Base-by-base conservation (phyloP, 257 asterid species). In the Nicotiana undulata region DNA sequence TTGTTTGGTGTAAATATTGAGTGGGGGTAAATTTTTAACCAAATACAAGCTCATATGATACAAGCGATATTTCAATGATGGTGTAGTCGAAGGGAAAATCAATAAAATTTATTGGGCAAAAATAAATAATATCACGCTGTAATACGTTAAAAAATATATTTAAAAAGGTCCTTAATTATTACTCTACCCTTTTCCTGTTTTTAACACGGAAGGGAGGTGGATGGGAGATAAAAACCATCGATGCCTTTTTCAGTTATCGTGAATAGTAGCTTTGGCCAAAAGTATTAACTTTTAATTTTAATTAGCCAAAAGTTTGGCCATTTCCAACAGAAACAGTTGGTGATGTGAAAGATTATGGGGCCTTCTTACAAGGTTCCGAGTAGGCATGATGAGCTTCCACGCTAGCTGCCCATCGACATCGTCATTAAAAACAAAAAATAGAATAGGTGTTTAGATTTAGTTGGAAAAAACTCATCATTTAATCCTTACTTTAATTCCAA, bases 351-450 rank as follows among this genome's bases (percentile, higher is more conserved):
- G 18, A 44, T 9, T 61, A 83, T 86, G 92, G 94, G 92, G 59
- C 87, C 89, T 89, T 90, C 91, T 83, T 84, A 89, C 89, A 82
- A 40, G 89, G 81, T 82, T 88, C 92, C 94, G 84, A 46, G 89
- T 90, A 85, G 85, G 89, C 81, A 85, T 86, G 60, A 83, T 84
- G 88, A 60, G 79, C 86, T 85, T 88, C 91, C 92, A 90, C 90
- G 81, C 83, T 51, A 79, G 61, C 66, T 61, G 81, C 85, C 77
- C 20, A 84, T 81, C 82, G 17, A 70, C 79, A 37, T 80, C 86
- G 13, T 76, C 17, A 20, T 65, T 65, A 72, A 70, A 75, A 72
- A 72, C 61, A 44, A 72, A 72, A 20, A 11, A 22, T 13, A 5
- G 46, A 64, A 66, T 26, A 74, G 76, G 74, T 72, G 24, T 51